phyloP scores from a whole-genome alignment of 73 alveolate species.

The Stentor coeruleus region DNA sequence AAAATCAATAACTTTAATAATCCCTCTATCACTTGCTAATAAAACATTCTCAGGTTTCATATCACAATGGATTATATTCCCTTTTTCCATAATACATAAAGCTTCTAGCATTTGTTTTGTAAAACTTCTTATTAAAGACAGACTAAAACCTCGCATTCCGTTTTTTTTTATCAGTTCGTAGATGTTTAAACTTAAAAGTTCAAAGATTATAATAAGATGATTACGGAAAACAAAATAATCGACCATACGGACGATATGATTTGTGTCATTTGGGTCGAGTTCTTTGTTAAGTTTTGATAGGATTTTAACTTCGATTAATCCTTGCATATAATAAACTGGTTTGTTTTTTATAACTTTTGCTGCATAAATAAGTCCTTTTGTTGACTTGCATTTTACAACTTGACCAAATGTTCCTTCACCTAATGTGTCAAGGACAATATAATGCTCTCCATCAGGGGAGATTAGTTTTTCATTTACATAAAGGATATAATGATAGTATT shows the following conservation, averaged over 20 bases:
- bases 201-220: conserved; percentile 59
- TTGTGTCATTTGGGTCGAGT: conserved; percentile 36
- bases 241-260: conserved; percentile 45
- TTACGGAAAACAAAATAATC: conserved; percentile 49
- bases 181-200: conserved; percentile 58
- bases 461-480: conserved; percentile 36
- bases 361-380: conserved; percentile 33
- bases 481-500: conserved; percentile 42
- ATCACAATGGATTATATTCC: conserved; percentile 34
- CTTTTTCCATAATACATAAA: conserved; percentile 7
- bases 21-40: not conserved
- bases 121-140: conserved; percentile 66
- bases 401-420: conserved; percentile 67
- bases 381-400: conserved; percentile 44
- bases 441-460: conserved; percentile 48
- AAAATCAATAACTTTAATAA: conserved; percentile 55
- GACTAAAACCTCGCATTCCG: conserved; percentile 68
- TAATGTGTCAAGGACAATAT: conserved; percentile 39
- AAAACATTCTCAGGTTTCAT: conserved; percentile 38
- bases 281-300: conserved; percentile 42
- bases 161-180: conserved; percentile 73
- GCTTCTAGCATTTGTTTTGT: conserved; percentile 60
- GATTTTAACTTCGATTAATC: conserved; percentile 51
- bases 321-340: conserved; percentile 41
- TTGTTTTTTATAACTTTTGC: conserved; percentile 62